Evolutionary conservation across 169 alveolate genomes (phyloP).

Genomic region (Cryptosporidium sp.): DNA sequence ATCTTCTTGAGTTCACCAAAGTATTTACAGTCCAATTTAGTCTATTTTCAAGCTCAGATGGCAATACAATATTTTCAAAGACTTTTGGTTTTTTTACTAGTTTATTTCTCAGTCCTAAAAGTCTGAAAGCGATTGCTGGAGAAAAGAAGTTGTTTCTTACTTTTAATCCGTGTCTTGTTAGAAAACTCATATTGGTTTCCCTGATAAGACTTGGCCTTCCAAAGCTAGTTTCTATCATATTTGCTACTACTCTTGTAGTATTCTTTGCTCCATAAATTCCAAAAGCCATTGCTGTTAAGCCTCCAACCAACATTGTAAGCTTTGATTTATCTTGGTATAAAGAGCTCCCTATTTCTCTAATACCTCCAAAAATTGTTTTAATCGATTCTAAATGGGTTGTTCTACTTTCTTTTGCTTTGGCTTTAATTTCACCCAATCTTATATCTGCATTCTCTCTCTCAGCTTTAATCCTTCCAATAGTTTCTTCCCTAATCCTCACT

Average conservation of each 20-base stretch:
- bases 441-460: conserved; percentile 86
- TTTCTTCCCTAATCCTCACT: conserved; percentile 87
- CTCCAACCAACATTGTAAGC: conserved; percentile 79
- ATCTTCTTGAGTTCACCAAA: conserved; percentile 90
- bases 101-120: conserved; percentile 68
- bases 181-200: conserved; percentile 76
- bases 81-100: conserved; percentile 58
- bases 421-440: conserved; percentile 82
- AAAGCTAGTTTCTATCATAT: conserved; percentile 78
- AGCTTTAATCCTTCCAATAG: conserved; percentile 83
- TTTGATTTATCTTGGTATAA: conserved; percentile 75
- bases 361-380: conserved; percentile 84
- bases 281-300: conserved; percentile 84
- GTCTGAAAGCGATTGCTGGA: conserved; percentile 25
- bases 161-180: conserved; percentile 30
- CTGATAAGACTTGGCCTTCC: conserved; percentile 83
- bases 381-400: conserved; percentile 91
- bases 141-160: conserved; percentile 58
- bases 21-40: conserved; percentile 94
- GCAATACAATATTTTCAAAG: conserved; percentile 90
- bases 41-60: conserved; percentile 88
- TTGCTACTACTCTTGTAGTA: conserved; percentile 81
- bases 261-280: conserved; percentile 86
- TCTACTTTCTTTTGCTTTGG: conserved; percentile 90
- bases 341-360: conserved; percentile 78